Evolutionary conservation across 179 eudicot species (phyloP).

Genomic region (Vitellaria paradoxa): DNA sequence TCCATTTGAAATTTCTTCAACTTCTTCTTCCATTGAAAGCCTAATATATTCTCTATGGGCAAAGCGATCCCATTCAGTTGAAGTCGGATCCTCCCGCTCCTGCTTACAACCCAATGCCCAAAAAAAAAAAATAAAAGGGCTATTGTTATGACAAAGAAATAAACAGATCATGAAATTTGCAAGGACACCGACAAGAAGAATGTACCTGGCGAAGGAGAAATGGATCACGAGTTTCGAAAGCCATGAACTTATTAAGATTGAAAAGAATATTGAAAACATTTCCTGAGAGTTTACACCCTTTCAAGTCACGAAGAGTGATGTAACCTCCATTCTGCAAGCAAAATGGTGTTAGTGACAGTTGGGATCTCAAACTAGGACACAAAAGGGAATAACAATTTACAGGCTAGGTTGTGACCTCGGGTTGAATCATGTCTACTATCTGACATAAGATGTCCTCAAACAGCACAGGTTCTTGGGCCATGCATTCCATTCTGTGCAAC

Average conservation of each 20-base stretch:
- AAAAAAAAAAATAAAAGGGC: too few species aligned
- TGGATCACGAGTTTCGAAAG: conserved; percentile 95
- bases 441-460: conserved; percentile 97
- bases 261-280: conserved; percentile 51
- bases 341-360: background rate
- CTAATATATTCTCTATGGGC: conserved; percentile 93
- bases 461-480: conserved; percentile 94
- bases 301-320: conserved; percentile 71
- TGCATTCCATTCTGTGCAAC: conserved; percentile 97
- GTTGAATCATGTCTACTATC: conserved; percentile 87
- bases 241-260: conserved; percentile 70
- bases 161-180: background rate
- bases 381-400: background rate
- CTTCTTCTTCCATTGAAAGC: conserved; percentile 97
- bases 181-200: background rate
- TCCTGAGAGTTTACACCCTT: conserved; percentile 71
- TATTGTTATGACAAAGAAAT: background rate
- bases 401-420: conserved; percentile 51
- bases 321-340: conserved; percentile 72
- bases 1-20: conserved; percentile 87
- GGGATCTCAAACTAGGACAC: background rate
- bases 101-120: conserved; percentile 24
- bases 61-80: conserved; percentile 98
- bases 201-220: conserved; percentile 89
- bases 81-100: conserved; percentile 88